These are phyloP conservation scores for Trichoderma harzianum DNA, from an alignment of 2,329 filamentous ascomycete species.

Conservation along the genomic window DNA sequence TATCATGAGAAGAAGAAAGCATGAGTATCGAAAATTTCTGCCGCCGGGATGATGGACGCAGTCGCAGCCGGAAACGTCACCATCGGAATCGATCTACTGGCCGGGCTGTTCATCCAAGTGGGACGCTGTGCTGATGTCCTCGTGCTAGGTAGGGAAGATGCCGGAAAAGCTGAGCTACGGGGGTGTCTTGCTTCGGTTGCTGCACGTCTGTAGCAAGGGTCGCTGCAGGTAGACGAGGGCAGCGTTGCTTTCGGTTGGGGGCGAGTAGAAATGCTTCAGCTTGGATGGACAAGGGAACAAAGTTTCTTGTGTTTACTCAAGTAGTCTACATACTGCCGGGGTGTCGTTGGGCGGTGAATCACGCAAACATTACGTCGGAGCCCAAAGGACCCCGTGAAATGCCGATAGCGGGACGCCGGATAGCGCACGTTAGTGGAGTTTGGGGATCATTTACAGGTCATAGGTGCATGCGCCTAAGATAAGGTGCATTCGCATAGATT, in stretches of 20 bases:
- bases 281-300: neutral
- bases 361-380: slow-evolving; percentile 18
- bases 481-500: neutral
- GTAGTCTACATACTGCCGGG: slow-evolving; percentile 3
- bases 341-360: slow-evolving; percentile 15
- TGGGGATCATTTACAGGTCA: neutral
- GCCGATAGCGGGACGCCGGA: slow-evolving; percentile 9
- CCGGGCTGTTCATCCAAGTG: slow-evolving; percentile 11
- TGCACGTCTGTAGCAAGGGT: slow-evolving; percentile 1
- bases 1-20: slow-evolving; percentile 3
- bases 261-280: neutral
- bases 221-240: neutral
- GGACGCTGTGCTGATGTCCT: neutral
- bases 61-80: slow-evolving; percentile 9
- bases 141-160: neutral
- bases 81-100: slow-evolving; percentile 14
- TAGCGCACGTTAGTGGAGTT: slow-evolving; percentile 6
- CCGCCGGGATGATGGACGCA: slow-evolving; percentile 13
- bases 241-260: neutral
- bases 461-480: neutral
- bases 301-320: neutral
- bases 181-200: neutral
- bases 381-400: neutral
- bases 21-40: neutral
- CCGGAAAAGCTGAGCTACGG: neutral